Percentiles rank a stretch among this genome's conserved stretches.
Conservation (phyloP, 345 rosid species). For the Pugionium dolabratum region DNA sequence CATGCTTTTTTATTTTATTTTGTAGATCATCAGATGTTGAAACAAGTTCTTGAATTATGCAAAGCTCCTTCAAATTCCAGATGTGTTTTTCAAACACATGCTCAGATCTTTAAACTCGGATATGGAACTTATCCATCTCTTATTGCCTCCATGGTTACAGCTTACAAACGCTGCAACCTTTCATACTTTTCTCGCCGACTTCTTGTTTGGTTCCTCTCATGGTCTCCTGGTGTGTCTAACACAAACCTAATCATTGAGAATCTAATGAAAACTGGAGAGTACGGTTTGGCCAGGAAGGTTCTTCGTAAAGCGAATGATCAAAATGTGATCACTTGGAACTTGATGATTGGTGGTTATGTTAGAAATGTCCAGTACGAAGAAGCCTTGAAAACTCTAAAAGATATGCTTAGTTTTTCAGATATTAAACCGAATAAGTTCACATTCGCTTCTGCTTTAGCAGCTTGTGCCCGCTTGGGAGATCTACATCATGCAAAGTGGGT, state of each 20-base stretch:
- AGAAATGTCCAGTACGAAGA: conserved; percentile 58
- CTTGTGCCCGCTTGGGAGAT: conserved; percentile 72
- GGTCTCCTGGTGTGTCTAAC: conserved; percentile 43
- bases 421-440: conserved; percentile 67
- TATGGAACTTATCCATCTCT: conserved; percentile 59
- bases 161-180: conserved; percentile 52
- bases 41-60: conserved; percentile 51
- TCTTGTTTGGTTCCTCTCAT: conserved; percentile 43
- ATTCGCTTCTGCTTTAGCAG: conserved; percentile 62
- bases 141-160: conserved; percentile 48
- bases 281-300: conserved; percentile 55
- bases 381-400: conserved; percentile 48
- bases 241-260: conserved; percentile 52
- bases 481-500: conserved; percentile 60
- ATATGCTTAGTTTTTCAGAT: conserved; percentile 51
- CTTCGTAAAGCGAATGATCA: conserved; percentile 46
- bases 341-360: conserved; percentile 68
- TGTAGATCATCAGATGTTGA: conserved; percentile 48
- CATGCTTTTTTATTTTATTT: neutral
- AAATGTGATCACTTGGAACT: conserved; percentile 79
- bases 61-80: conserved; percentile 44
- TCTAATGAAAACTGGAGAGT: conserved; percentile 55
- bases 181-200: conserved; percentile 45
- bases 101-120: conserved; percentile 58
- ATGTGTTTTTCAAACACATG: conserved; percentile 51